Base-by-base conservation (phyloP, 1,284 basidiomycete genomes). In the Puccinia triticina region DNA sequence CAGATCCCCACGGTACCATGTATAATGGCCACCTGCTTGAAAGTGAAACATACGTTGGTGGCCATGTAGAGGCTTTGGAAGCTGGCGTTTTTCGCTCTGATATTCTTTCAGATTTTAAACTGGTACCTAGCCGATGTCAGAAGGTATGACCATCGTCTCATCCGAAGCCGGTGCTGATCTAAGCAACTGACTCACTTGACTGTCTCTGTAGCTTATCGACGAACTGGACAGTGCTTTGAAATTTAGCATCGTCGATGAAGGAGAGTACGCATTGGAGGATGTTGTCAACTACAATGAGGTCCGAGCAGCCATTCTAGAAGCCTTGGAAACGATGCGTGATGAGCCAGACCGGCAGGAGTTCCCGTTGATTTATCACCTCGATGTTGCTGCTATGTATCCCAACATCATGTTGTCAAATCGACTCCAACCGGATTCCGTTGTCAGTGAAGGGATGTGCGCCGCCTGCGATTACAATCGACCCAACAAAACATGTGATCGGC, bases 321-420 rank as follows among this genome's bases (percentile, higher is more conserved):
- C 92, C 81, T 91, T 99, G 32, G 95, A 97, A 87, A 87, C 91
- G 83, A 92, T 99, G 89, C 94, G 95, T 34, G 96, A 99, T 88
- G 91, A 93, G 75, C 96, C 97, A 0, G 90, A 91, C 77, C 93
- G 96, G 26, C 90, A 91, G 77, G 96, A 98, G 88, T 92, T 92
- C 34, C 97, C 97, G 0, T 91, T 99, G 84, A 99, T 99, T 86
- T 99, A 99, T 88, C 97, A 99, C 88, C 89, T 99, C 86, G 97
- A 99, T 86, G 97, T 99, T 84, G 97, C 97, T 0, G 97, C 97
- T 84, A 99, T 99, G 97, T 99, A 99, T 87, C 97, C 97, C 83
- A 99, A 99, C 88, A 99, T 99, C 91, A 99, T 99, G 97, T 93
- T 99, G 89, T 98, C 95, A 43, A 99, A 99, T 87, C 94, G 97